Evolutionary conservation across 164 flowering plant genomes (phyloP), one percentile per base, ranked within the genome.

Genomic region (Brasenia schreberi): DNA sequence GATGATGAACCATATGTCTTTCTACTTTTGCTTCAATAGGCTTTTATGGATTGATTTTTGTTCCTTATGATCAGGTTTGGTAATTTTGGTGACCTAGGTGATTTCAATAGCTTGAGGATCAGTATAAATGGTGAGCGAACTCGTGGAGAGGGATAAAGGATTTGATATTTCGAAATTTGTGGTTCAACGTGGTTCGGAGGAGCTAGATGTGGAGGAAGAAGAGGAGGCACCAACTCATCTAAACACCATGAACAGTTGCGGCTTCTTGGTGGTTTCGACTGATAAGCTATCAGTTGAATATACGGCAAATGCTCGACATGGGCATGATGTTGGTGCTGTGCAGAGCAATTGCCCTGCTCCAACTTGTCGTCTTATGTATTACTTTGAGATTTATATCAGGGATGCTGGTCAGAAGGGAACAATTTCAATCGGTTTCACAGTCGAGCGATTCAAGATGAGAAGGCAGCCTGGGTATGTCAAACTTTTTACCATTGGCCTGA

Each of bases 321-420:
- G 91, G 5, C 90, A 92, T 74, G 99, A 92, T 45, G 99, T 92
- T 6, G 99, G 99, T 4, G 97, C 83, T 0, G 89, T 87, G 16
- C 99, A 95, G 74, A 87, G 90, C 53, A 85, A 92, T 74, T 73
- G 75, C 60, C 92, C 97, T 0, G 99, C 96, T 12, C 99, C 97
- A 0, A 69, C 68, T 4, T 80, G 75, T 76, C 69, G 85, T 16
- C 76, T 88, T 5, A 75, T 83, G 4, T 95, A 92, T 75, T 95
- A 95, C 75, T 95, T 95, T 59, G 99, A 95, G 85, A 85, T 95
- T 19, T 73, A 18, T n/a, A 97, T 92, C 56, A 80, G 84, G 81
- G 79, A 81, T 66, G 97, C 92, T 16, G 99, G 97, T 5, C 76
- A 73, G 0, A 92, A 92, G 72, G 97, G 99, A 0, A 86, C 90